A percentile compares a stretch with the other conserved stretches of the same genome.
Evolutionary conservation across 345 rosid genomes (phyloP).

Genomic region (Pistacia integerrima): DNA sequence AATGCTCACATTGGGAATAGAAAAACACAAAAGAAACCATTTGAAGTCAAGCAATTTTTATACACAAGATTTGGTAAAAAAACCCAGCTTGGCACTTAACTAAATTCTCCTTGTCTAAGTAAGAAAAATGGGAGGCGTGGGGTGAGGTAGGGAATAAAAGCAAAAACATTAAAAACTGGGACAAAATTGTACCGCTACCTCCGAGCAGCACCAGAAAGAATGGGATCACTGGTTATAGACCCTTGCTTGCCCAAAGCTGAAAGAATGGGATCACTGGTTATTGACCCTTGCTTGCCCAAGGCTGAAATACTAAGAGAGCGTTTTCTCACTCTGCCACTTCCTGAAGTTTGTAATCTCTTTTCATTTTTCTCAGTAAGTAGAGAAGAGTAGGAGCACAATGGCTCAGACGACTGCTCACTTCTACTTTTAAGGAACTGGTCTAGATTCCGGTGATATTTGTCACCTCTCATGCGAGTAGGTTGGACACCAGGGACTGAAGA

Average conservation of each 20-base stretch:
- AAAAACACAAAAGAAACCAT: conserved; percentile 6
- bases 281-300: conserved; percentile 50
- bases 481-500: conserved; percentile 14
- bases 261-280: conserved; percentile 46
- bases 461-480: conserved; percentile 27
- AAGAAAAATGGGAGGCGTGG: neutral
- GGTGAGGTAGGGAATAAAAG: neutral
- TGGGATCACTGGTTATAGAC: conserved; percentile 46
- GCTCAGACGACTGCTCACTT: conserved; percentile 48
- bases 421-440: conserved; percentile 52
- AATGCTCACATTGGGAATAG: neutral
- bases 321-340: conserved; percentile 48
- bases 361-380: conserved; percentile 46
- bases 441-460: conserved; percentile 60
- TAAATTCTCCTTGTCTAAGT: neutral
- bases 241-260: conserved; percentile 62
- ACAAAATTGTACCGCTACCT: conserved; percentile 36
- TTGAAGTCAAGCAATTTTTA: conserved; percentile 14
- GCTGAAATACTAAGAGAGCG: conserved; percentile 79
- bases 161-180: neutral
- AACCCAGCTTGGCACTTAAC: neutral
- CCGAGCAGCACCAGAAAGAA: conserved; percentile 48
- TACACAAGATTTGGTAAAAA: neutral
- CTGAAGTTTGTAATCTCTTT: conserved; percentile 29
- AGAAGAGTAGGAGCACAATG: conserved; percentile 48